Evolutionary conservation across 1,139 yeast species (phyloP).

Genomic region (Lodderomyces jiufengensis): DNA sequence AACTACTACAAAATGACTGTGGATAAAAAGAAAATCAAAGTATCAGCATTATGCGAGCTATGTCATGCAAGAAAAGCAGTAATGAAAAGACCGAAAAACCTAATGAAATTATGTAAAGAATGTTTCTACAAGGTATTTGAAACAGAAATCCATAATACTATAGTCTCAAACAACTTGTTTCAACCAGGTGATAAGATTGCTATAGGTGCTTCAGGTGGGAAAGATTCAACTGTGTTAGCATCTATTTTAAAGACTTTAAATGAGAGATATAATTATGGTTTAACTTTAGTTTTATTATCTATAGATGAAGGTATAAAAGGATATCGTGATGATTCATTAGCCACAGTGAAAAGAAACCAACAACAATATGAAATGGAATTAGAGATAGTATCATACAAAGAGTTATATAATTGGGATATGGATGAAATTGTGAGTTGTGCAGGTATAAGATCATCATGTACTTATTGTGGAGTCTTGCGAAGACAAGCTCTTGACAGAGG

Average conservation of each 20-base stretch:
- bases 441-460: conserved; percentile 91
- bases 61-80: conserved; percentile 84
- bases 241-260: conserved; percentile 81
- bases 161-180: conserved; percentile 65
- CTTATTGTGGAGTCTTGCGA: conserved; percentile 96
- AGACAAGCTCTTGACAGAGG: conserved; percentile 97
- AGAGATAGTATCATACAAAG: conserved; percentile 85
- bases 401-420: conserved; percentile 95
- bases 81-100: conserved; percentile 86
- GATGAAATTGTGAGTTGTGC: conserved; percentile 96
- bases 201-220: conserved; percentile 98
- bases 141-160: conserved; percentile 92
- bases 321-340: conserved; percentile 93
- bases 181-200: conserved; percentile 83
- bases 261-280: conserved; percentile 83
- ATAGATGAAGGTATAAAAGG: conserved; percentile 98
- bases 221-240: conserved; percentile 94
- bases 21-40: conserved; percentile 29
- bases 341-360: conserved; percentile 93
- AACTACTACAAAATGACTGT: no score
- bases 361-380: conserved; percentile 83
- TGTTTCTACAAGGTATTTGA: conserved; percentile 92
- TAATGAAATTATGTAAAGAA: conserved; percentile 85
- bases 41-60: conserved; percentile 66
- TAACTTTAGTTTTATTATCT: conserved; percentile 74